Base-by-base conservation (phyloP, 139 green algal species). In the Volvox africanus region DNA sequence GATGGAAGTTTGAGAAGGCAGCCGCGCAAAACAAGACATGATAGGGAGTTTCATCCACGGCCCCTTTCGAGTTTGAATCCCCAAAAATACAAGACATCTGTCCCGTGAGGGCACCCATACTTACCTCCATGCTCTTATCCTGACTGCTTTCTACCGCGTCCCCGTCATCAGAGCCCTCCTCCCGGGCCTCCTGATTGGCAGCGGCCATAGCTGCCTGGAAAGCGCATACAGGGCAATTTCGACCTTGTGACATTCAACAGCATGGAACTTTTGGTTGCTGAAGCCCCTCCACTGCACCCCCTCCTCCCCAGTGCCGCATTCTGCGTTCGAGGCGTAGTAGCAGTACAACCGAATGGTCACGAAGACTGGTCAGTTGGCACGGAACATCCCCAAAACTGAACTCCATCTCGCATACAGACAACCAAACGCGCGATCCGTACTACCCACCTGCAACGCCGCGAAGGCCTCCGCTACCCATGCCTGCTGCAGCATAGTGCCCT, bases 401-500 rank as follows among this genome's bases (percentile, higher is more conserved):
- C 21, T 24, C 65, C 5, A 24, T 5, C 65, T 9, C 11, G 11
- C 65, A 73, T 6, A 6, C 44, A 55, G 65, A 73, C 21, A 28
- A 12, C 65, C 65, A 28, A 2, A 73, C 65, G 21, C 65, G 24
- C 65, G 21, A 24, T 5, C 65, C 65, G 9, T 5, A 9, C 65
- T 12, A 24, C 83, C 36, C 28, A 89, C 83, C 83, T 89, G 67
- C 67, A 89, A 35, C 13, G 67, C 83, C 24, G 36, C 83, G 28
- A 89, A 89, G 11, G 83, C 83, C 5, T 89, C 67, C 65, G 67
- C 83, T 65, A 89, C 83, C 67, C 67, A 89, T 3, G 68, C 13
- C 67, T 89, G 83, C 67, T 80, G 83, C 83, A 89, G 83, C 83
- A 89, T 80, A 35, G 83, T 33, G 36, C 83, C 83, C 67, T 89